These are phyloP conservation scores for Yamadazyma dendronema DNA, from an alignment of 1,139 yeast genomes.

Conservation along the genomic window DNA sequence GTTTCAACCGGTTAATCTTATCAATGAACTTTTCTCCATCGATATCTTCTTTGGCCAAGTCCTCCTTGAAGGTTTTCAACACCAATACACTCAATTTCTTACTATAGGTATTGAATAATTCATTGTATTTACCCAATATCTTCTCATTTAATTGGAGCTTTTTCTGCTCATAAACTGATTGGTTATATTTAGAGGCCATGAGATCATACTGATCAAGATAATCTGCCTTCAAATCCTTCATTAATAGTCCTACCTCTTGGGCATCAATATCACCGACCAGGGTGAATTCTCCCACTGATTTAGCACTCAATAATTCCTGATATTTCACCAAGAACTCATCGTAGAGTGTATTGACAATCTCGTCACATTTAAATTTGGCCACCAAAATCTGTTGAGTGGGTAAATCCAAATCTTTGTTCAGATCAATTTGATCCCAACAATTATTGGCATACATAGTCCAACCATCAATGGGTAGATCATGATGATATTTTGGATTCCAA, in stretches of 20 bases:
- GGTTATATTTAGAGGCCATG: slow-evolving; percentile 71
- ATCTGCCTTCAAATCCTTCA: slow-evolving; percentile 40
- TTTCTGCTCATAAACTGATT: slow-evolving; percentile 63
- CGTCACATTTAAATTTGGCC: slow-evolving; percentile 93
- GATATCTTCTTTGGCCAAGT: slow-evolving; percentile 21
- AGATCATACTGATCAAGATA: slow-evolving; percentile 58
- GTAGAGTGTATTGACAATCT: slow-evolving; percentile 58
- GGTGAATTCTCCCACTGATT: neutral
- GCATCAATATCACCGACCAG: slow-evolving; percentile 25
- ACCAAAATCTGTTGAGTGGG: slow-evolving; percentile 96
- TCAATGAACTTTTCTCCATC: slow-evolving; percentile 19
- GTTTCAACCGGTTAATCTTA: slow-evolving; percentile 14
- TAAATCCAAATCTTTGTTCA: slow-evolving; percentile 87
- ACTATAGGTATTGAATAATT: slow-evolving; percentile 38
- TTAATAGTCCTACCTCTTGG: slow-evolving; percentile 37
- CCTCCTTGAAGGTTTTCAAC: slow-evolving; percentile 17
- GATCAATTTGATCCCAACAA: slow-evolving; percentile 93
- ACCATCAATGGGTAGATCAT: slow-evolving; percentile 88
- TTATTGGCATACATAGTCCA: slow-evolving; percentile 91
- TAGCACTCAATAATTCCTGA: slow-evolving; percentile 17
- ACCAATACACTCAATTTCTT: slow-evolving; percentile 20
- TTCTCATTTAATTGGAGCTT: slow-evolving; percentile 46
- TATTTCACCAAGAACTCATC: slow-evolving; percentile 44
- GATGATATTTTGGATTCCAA: slow-evolving; percentile 74
- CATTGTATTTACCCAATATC: slow-evolving; percentile 43